Percentiles rank a stretch among this genome's conserved stretches.
Evolutionary conservation across 345 rosid genomes (phyloP).

Genomic region (Citropsis articulata): DNA sequence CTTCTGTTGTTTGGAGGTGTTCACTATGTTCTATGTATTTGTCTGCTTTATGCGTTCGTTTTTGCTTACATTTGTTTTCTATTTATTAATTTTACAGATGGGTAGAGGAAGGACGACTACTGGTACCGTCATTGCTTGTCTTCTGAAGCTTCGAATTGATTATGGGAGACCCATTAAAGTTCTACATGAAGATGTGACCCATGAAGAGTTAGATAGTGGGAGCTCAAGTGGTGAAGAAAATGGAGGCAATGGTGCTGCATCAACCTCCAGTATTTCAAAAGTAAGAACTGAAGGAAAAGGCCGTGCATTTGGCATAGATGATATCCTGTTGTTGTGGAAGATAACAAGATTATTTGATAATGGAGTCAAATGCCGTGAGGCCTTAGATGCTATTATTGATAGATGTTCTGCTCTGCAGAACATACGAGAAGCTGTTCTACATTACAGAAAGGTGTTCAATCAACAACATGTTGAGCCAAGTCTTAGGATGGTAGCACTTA

Average conservation of each 20-base stretch:
- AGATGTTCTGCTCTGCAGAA: constrained; percentile 96
- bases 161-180: constrained; percentile 82
- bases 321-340: constrained; percentile 80
- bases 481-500: constrained; percentile 82
- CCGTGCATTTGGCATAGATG: constrained; percentile 84
- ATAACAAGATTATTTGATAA: constrained; percentile 90
- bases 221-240: constrained; percentile 91
- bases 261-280: constrained; percentile 33
- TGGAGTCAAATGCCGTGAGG: constrained; percentile 89
- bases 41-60: neutral
- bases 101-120: constrained; percentile 99
- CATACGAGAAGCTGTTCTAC: constrained; percentile 90
- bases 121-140: constrained; percentile 98
- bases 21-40: constrained; percentile 5
- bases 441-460: constrained; percentile 79
- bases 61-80: neutral
- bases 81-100: constrained; percentile 52
- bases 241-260: constrained; percentile 41
- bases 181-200: constrained; percentile 47
- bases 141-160: constrained; percentile 82
- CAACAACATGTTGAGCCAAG: constrained; percentile 93
- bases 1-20: constrained; percentile 4
- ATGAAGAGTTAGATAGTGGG: constrained; percentile 68
- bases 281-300: constrained; percentile 48
- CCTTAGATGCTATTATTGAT: constrained; percentile 87